Evolutionary conservation across 345 rosid genomes (phyloP).

Genomic region (Citrus reticulata): DNA sequence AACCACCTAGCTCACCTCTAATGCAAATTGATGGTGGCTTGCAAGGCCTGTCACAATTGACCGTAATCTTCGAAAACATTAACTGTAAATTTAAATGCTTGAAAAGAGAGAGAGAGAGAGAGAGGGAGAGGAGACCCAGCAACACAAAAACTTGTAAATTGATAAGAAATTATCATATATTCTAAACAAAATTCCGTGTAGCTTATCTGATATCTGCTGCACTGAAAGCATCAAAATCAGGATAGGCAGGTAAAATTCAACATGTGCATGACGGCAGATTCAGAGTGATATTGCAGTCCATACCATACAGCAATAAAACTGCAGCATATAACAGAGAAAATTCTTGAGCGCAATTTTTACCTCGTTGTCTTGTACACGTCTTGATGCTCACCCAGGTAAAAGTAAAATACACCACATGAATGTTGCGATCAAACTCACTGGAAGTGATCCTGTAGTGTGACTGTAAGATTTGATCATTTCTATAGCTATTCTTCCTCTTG

Average conservation of each 20-base stretch:
- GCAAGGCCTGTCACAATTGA: too few relatives aligned
- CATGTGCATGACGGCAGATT: neutral
- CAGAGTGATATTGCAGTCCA: neutral
- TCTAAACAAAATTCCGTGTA: neutral
- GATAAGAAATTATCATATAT: neutral
- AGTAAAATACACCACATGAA: neutral
- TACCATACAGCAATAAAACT: neutral
- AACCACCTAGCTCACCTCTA: too few relatives aligned
- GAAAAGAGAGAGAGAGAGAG: too few relatives aligned
- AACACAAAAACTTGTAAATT: too few relatives aligned
- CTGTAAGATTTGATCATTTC: neutral
- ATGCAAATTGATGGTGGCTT: too few relatives aligned
- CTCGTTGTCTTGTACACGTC: neutral
- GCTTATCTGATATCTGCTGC: neutral
- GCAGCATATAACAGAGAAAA: neutral
- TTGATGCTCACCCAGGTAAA: neutral
- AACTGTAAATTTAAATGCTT: too few relatives aligned
- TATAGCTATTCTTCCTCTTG: neutral
- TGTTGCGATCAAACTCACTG: neutral
- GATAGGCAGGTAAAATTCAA: neutral
- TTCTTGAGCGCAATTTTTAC: neutral
- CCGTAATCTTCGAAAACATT: too few relatives aligned
- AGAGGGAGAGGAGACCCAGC: too few relatives aligned
- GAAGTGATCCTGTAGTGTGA: neutral
- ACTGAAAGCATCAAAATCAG: neutral